These are phyloP conservation scores for Maudiozyma saulgeensis DNA, from an alignment of 805 yeast genomes.

Conservation along the genomic window DNA sequence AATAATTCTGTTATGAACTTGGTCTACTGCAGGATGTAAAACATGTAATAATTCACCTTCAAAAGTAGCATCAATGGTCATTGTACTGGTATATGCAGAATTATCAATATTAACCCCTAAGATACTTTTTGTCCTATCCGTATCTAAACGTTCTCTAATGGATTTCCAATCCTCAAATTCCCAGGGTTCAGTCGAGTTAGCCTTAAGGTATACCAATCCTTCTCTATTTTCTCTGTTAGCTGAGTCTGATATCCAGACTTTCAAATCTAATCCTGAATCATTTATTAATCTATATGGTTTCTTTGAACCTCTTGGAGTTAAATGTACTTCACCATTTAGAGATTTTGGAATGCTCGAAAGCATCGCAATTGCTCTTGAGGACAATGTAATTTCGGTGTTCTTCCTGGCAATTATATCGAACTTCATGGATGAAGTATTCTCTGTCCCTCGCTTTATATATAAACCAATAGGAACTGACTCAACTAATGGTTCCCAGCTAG, in stretches of 20 bases:
- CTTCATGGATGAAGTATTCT: slow-evolving; percentile 39
- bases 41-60: slow-evolving; percentile 78
- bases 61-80: slow-evolving; percentile 55
- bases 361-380: slow-evolving; percentile 73
- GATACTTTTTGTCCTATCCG: slow-evolving; percentile 49
- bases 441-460: slow-evolving; percentile 45
- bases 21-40: slow-evolving; percentile 50
- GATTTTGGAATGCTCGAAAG: slow-evolving; percentile 57
- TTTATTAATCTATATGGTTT: slow-evolving; percentile 75
- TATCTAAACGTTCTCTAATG: slow-evolving; percentile 68
- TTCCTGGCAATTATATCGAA: slow-evolving; percentile 70
- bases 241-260: slow-evolving; percentile 65
- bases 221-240: slow-evolving; percentile 19
- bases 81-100: slow-evolving; percentile 45
- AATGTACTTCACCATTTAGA: slow-evolving; percentile 41
- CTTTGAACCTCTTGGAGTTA: slow-evolving; percentile 64
- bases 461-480: slow-evolving; percentile 80
- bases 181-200: slow-evolving; percentile 60
- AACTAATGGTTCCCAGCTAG: slow-evolving; percentile 90
- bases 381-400: slow-evolving; percentile 68
- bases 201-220: slow-evolving; percentile 30
- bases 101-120: slow-evolving; percentile 55
- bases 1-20: slow-evolving; percentile 63
- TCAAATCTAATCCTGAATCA: slow-evolving; percentile 76
- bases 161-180: slow-evolving; percentile 90